These are phyloP conservation scores for Colletotrichum filicis DNA, from an alignment of 2,329 filamentous ascomycete species.

Conservation along the genomic window DNA sequence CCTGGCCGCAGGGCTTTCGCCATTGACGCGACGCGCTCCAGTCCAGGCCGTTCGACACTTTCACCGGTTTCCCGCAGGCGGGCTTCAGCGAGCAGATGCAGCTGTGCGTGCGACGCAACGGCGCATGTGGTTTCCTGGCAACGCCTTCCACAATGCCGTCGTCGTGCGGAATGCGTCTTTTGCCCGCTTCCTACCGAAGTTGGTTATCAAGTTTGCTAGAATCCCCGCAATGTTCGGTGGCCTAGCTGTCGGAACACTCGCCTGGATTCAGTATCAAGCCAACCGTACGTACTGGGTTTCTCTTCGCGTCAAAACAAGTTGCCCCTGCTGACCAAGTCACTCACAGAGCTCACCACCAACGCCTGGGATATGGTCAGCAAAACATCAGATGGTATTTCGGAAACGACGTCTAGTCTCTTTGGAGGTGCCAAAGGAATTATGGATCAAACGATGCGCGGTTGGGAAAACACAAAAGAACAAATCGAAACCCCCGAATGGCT, in stretches of 20 bases:
- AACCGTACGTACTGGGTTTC: constrained; percentile 70
- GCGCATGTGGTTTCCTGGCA: constrained; percentile 82
- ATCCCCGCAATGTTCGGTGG: constrained; percentile 93
- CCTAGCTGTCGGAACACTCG: constrained; percentile 84
- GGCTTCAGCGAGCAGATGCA: constrained; percentile 74
- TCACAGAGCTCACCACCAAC: constrained; percentile 77
- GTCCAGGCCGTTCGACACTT: constrained; percentile 69
- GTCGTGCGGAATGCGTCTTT: constrained; percentile 73
- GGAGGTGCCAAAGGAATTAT: constrained; percentile 79
- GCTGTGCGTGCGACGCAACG: constrained; percentile 69
- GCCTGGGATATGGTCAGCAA: constrained; percentile 79
- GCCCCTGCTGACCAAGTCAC: constrained; percentile 8
- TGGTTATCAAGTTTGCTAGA: constrained; percentile 89
- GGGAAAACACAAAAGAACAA: constrained; percentile 84
- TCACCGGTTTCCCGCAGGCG: constrained; percentile 74
- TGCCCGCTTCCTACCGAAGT: constrained; percentile 78
- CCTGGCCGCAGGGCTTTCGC: constrained; percentile 77
- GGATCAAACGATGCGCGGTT: constrained; percentile 82
- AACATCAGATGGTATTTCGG: constrained; percentile 77
- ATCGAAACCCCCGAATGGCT: constrained; percentile 81
- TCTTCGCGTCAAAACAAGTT: not conserved
- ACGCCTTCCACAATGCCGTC: constrained; percentile 85
- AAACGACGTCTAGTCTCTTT: constrained; percentile 76
- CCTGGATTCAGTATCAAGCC: constrained; percentile 97
- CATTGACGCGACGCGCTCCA: constrained; percentile 71